Conservation (phyloP, 495 filamentous ascomycete species). For the Penicillium samsonianum region DNA sequence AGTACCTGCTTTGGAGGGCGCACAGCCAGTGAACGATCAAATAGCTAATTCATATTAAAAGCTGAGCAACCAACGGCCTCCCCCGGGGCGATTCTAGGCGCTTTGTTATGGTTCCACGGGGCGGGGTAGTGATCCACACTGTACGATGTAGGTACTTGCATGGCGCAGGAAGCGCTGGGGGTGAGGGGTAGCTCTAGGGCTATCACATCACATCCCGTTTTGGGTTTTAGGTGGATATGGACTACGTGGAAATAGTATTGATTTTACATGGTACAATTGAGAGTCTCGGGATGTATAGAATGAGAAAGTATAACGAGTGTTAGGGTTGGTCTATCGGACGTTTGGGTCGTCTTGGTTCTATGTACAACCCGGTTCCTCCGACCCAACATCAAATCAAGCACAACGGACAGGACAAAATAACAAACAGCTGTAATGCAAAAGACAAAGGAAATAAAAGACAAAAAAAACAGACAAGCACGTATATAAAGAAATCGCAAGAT, state of each 20-base stretch:
- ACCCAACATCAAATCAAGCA: slow-evolving; percentile 16
- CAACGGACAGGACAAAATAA: neutral
- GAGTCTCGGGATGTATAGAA: slow-evolving; percentile 3
- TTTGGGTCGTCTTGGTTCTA: slow-evolving; percentile 22
- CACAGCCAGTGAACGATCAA: neutral
- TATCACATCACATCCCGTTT: slow-evolving; percentile 7
- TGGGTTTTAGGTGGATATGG: no score
- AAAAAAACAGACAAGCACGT: slow-evolving; percentile 2
- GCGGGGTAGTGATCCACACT: slow-evolving; percentile 10
- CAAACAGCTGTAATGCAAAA: slow-evolving; percentile 7
- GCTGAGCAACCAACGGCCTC: neutral
- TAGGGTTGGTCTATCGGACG: slow-evolving; percentile 13
- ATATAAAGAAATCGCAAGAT: slow-evolving; percentile 39
- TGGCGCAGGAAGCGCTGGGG: slow-evolving; percentile 4
- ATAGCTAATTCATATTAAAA: neutral
- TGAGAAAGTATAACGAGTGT: slow-evolving; percentile 10
- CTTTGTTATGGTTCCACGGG: neutral
- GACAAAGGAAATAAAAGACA: slow-evolving; percentile 10
- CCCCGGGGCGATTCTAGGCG: neutral
- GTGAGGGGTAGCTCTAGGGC: slow-evolving; percentile 4
- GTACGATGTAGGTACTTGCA: neutral
- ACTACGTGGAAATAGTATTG: slow-evolving; percentile 11
- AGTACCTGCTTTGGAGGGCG: slow-evolving; percentile 8
- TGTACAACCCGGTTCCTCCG: slow-evolving; percentile 21
- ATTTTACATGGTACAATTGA: neutral